Percentiles rank a stretch among this genome's conserved stretches.
These are phyloP conservation scores for Barnettozyma californica DNA, from an alignment of 805 yeast genomes.

Conservation along the genomic window DNA sequence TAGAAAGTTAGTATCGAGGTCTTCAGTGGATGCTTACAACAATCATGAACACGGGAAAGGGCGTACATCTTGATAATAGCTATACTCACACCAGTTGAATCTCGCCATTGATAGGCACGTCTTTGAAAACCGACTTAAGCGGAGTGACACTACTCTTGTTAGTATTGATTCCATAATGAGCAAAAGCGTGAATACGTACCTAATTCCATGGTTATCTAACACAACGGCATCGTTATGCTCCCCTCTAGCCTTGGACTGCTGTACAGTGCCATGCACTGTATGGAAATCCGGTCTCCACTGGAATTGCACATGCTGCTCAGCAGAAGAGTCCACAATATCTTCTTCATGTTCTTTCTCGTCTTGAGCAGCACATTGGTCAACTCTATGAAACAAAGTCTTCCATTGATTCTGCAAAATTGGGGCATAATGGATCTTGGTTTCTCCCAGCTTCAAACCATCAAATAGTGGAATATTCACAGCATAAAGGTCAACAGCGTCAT, in stretches of 20 bases:
- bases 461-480: conserved; percentile 79
- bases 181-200: conserved; percentile 17
- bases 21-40: neutral
- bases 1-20: neutral
- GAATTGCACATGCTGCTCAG: conserved; percentile 44
- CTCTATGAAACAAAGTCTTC: conserved; percentile 52
- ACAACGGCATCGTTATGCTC: conserved; percentile 29
- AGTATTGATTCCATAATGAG: conserved; percentile 26
- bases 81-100: conserved; percentile 35
- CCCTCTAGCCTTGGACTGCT: conserved; percentile 28
- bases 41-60: neutral
- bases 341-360: conserved; percentile 16
- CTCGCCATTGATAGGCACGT: conserved; percentile 52
- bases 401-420: conserved; percentile 81
- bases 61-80: neutral
- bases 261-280: conserved; percentile 51
- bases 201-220: conserved; percentile 21
- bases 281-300: conserved; percentile 83
- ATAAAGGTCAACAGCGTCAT: conserved; percentile 57
- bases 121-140: conserved; percentile 63
- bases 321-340: conserved; percentile 46
- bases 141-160: conserved; percentile 54
- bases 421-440: conserved; percentile 62
- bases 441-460: conserved; percentile 42
- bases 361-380: conserved; percentile 18